These are phyloP conservation scores for Isatis lusitanica DNA, from an alignment of 441 rosid genomes.

Conservation along the genomic window DNA sequence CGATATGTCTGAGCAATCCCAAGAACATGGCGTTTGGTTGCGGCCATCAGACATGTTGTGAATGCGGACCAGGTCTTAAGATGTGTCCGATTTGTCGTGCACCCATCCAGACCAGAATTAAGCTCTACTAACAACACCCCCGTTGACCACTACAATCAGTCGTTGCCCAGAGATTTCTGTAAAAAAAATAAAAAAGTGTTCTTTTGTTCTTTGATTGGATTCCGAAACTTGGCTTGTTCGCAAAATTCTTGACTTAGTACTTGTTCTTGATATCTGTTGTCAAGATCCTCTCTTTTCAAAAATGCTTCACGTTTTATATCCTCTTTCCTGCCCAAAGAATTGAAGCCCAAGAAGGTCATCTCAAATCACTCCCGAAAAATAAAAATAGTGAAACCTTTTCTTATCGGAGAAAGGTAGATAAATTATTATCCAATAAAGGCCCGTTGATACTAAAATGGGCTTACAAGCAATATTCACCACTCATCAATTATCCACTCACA, in stretches of 20 bases:
- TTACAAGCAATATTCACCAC: conserved; percentile 11
- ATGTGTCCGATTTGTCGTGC: conserved; percentile 65
- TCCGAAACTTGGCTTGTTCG: neutral
- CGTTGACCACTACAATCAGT: neutral
- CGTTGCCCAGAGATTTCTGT: neutral
- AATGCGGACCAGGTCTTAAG: conserved; percentile 56
- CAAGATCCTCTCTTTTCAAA: neutral
- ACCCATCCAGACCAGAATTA: conserved; percentile 59
- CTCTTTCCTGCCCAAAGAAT: neutral
- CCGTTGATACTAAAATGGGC: conserved; percentile 1
- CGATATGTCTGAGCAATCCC: conserved; percentile 56
- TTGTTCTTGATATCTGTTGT: neutral
- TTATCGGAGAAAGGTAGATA: neutral
- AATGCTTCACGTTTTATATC: neutral
- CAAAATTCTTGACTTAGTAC: too few species aligned
- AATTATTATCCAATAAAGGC: neutral
- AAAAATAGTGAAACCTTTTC: neutral
- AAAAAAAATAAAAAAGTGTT: neutral
- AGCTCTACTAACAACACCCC: conserved; percentile 45
- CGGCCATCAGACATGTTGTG: conserved; percentile 80
- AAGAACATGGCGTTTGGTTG: conserved; percentile 78
- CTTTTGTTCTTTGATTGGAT: conserved; percentile 33
- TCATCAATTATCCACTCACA: conserved; percentile 33
- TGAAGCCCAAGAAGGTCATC: neutral
- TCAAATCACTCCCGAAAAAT: neutral